Evolutionary conservation across 2,329 filamentous ascomycete genomes (phyloP).

Genomic region (Aspergillus sp.): DNA sequence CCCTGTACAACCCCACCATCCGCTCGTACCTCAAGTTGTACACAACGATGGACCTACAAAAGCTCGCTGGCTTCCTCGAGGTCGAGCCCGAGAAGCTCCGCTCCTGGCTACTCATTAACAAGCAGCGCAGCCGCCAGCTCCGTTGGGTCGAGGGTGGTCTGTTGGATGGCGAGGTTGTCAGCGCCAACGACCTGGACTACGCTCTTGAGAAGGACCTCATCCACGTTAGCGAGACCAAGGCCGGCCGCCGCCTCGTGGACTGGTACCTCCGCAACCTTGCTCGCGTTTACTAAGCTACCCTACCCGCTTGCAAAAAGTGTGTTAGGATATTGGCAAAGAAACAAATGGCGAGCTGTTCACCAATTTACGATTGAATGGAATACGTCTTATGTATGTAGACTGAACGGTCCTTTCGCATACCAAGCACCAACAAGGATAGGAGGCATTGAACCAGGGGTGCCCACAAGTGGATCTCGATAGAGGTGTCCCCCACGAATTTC

Average conservation of each 20-base stretch:
- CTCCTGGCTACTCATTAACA: slow-evolving; percentile 92
- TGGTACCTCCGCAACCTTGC: slow-evolving; percentile 98
- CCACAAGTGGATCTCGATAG: background rate
- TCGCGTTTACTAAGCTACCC: slow-evolving; percentile 72
- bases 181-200: slow-evolving; percentile 94
- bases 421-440: background rate
- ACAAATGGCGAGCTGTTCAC: background rate
- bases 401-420: background rate
- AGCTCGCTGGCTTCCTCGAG: slow-evolving; percentile 95
- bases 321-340: background rate
- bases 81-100: slow-evolving; percentile 95
- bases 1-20: slow-evolving; percentile 95
- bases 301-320: background rate
- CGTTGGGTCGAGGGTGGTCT: slow-evolving; percentile 90
- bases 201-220: slow-evolving; percentile 96
- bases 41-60: slow-evolving; percentile 99
- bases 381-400: background rate
- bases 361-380: background rate
- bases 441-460: background rate
- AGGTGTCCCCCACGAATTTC: background rate
- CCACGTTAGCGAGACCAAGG: slow-evolving; percentile 98
- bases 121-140: slow-evolving; percentile 96
- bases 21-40: slow-evolving; percentile 99
- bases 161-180: slow-evolving; percentile 87
- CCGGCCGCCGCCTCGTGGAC: slow-evolving; percentile 93